Conservation (phyloP, 441 rosid genomes). For the Syzygium malaccense region DNA sequence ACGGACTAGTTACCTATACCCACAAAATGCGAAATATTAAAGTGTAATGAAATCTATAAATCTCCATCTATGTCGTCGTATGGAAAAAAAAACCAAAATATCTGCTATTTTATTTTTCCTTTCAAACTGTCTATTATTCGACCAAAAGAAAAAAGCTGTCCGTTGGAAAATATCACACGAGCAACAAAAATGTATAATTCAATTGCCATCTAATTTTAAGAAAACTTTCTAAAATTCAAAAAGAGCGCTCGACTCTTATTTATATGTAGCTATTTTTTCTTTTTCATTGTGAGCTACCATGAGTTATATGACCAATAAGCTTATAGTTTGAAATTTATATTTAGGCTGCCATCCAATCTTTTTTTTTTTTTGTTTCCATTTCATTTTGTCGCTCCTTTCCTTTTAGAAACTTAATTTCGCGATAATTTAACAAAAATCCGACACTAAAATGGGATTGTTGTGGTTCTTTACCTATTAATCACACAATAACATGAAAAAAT, state of each 20-base stretch:
- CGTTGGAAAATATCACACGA: not conserved
- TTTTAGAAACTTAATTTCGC: not conserved
- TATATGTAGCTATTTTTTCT: not conserved
- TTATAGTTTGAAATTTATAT: not conserved
- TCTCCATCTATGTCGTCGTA: accelerated
- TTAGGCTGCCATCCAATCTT: too few species aligned
- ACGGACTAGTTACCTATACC: not conserved
- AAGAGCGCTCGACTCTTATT: not conserved
- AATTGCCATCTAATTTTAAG: not conserved
- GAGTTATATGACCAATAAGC: not conserved
- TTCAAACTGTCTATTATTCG: too few species aligned
- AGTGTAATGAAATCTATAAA: accelerated
- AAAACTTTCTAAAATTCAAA: not conserved
- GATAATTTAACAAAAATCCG: too few species aligned
- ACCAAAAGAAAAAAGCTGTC: too few species aligned
- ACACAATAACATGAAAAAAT: not conserved
- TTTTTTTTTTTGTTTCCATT: not conserved
- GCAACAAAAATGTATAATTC: not conserved
- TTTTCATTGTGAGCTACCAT: not conserved
- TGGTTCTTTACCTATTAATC: too few species aligned
- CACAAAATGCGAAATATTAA: not conserved
- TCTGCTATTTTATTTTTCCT: not conserved
- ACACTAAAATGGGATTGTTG: too few species aligned
- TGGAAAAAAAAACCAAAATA: not conserved
- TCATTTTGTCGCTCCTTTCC: not conserved